phyloP scores from a whole-genome alignment of 2,329 filamentous ascomycete species.

The Malbranchea zuffiana region DNA sequence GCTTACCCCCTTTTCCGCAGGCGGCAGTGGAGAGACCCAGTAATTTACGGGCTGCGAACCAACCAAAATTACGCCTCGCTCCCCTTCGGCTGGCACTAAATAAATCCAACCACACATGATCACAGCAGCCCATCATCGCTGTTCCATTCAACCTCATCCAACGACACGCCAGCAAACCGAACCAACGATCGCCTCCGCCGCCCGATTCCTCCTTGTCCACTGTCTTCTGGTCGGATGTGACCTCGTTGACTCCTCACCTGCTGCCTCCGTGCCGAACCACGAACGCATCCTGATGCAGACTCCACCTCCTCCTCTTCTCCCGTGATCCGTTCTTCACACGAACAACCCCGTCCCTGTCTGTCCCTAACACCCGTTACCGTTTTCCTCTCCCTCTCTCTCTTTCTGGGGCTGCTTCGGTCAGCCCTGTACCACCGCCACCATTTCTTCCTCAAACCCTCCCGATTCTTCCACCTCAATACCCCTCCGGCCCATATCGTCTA shows the following conservation, averaged over 20 bases:
- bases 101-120: too few relatives aligned
- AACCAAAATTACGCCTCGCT: too few relatives aligned
- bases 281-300: constrained; percentile 7
- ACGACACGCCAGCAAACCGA: constrained; percentile 2
- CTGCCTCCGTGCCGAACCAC: constrained; percentile 4
- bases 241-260: constrained; percentile 6
- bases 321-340: constrained; percentile 9
- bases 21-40: too few relatives aligned
- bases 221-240: constrained; percentile 5
- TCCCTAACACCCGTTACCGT: constrained; percentile 3
- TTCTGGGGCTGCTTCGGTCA: constrained; percentile 60
- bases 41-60: too few relatives aligned
- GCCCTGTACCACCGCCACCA: constrained; percentile 67
- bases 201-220: constrained; percentile 5
- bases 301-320: constrained; percentile 9
- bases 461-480: constrained; percentile 67
- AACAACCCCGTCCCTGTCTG: too few relatives aligned
- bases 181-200: constrained; percentile 1
- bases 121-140: too few relatives aligned
- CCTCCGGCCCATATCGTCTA: constrained; percentile 55
- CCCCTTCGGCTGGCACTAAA: too few relatives aligned
- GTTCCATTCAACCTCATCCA: constrained; percentile 1
- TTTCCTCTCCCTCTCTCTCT: constrained; percentile 4
- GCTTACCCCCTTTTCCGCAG: too few relatives aligned
- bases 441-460: constrained; percentile 64